phyloP scores from a whole-genome alignment of 2,329 filamentous ascomycete genomes.

The Peltaster fructicola region DNA sequence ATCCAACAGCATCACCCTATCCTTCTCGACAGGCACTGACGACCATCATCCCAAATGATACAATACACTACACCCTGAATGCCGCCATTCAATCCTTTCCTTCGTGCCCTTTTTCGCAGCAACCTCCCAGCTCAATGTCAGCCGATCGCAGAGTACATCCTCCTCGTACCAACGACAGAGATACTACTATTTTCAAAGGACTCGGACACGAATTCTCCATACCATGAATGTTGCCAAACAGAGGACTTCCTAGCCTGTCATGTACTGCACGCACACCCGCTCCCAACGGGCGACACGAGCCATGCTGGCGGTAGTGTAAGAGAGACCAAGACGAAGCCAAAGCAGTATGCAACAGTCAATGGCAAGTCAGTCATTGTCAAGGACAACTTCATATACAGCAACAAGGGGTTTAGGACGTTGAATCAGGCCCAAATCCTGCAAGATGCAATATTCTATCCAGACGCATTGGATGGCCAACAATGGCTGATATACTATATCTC shows the following conservation, averaged over 20 bases:
- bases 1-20: too few species aligned
- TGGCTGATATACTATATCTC: constrained; percentile 98
- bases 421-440: constrained; percentile 75
- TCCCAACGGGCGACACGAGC: too few species aligned
- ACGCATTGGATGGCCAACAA: constrained; percentile 73
- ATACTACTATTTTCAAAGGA: constrained; percentile 77
- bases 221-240: constrained; percentile 65
- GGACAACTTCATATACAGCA: constrained; percentile 81
- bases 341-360: constrained; percentile 84
- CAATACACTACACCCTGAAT: constrained; percentile 7
- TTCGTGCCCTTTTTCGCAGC: constrained; percentile 97
- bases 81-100: constrained; percentile 82
- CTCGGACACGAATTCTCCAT: constrained; percentile 59
- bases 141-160: constrained; percentile 77
- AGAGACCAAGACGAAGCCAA: constrained; percentile 81
- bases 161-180: constrained; percentile 87
- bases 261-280: constrained; percentile 80
- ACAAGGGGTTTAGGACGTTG: constrained; percentile 93
- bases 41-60: constrained; percentile 6
- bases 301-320: constrained; percentile 48
- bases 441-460: constrained; percentile 76
- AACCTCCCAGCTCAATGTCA: constrained; percentile 79
- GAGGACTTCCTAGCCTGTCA: constrained; percentile 96
- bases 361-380: constrained; percentile 87
- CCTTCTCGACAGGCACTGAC: too few species aligned